Evolutionary conservation across 495 filamentous ascomycete species (phyloP).

Genomic region (Chaetomium cochliodes): DNA sequence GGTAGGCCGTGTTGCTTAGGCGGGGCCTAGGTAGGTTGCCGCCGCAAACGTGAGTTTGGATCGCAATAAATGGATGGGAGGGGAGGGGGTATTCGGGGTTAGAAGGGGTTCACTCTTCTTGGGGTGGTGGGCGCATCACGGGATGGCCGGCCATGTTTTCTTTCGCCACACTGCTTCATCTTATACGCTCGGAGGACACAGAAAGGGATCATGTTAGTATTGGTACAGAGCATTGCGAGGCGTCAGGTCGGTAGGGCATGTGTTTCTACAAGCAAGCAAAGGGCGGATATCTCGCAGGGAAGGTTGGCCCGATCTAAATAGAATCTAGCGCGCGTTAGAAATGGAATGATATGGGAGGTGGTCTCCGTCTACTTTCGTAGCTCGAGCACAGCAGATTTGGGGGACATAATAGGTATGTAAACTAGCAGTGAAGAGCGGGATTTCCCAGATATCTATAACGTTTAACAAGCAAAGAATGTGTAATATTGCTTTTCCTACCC

Average conservation of each 20-base stretch:
- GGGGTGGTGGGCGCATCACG: not conserved
- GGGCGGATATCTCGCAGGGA: not conserved
- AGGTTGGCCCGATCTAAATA: not conserved
- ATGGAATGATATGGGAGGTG: no score
- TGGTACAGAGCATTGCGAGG: constrained; percentile 17
- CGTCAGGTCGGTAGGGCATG: not conserved
- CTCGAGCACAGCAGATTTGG: not conserved
- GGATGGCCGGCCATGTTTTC: not conserved
- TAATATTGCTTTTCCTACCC: constrained; percentile 8
- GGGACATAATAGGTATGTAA: not conserved
- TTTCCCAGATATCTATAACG: not conserved
- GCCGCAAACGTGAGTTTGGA: no score
- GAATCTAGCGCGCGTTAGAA: not conserved
- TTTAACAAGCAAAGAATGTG: constrained; percentile 1
- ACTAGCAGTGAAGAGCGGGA: not conserved
- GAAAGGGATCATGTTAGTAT: constrained; percentile 4
- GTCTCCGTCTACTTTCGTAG: not conserved
- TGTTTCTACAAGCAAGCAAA: not conserved
- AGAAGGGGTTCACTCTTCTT: not conserved
- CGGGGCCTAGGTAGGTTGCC: no score
- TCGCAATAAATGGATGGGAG: not conserved
- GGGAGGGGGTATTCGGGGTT: not conserved
- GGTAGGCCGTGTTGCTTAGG: no score
- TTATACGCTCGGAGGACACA: not conserved
- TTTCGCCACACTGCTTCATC: not conserved